These are phyloP conservation scores for Gonium pectorale DNA, from an alignment of 139 green algal species.

Conservation along the genomic window DNA sequence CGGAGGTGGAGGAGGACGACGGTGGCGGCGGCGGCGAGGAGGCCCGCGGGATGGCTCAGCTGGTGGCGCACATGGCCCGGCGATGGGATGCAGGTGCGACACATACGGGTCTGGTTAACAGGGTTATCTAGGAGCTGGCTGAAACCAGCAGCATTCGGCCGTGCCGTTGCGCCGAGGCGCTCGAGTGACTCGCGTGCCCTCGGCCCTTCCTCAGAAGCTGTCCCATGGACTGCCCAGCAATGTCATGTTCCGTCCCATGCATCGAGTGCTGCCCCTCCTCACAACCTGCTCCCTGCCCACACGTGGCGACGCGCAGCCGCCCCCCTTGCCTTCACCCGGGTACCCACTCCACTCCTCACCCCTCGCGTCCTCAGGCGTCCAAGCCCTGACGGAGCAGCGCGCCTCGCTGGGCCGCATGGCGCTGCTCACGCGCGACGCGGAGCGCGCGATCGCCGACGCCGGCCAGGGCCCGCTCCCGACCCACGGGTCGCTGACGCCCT, in stretches of 20 bases:
- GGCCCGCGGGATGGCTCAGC: slow-evolving; percentile 3
- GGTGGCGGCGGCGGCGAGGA: background rate
- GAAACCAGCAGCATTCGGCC: too few species aligned
- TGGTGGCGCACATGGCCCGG: slow-evolving; percentile 32
- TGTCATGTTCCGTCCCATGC: too few species aligned
- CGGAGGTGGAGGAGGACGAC: background rate
- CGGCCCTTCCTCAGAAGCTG: too few species aligned
- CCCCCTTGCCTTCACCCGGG: too few species aligned
- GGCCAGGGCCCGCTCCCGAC: background rate
- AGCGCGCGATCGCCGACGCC: background rate
- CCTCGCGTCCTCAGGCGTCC: background rate
- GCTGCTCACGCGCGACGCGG: slow-evolving; percentile 2
- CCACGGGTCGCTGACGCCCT: background rate
- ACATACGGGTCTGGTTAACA: background rate
- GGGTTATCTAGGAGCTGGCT: background rate
- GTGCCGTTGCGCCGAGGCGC: too few species aligned
- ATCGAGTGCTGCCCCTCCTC: too few species aligned
- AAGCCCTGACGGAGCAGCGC: slow-evolving; percentile 1
- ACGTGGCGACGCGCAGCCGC: too few species aligned
- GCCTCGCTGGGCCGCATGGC: slow-evolving; percentile 18
- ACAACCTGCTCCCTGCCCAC: too few species aligned
- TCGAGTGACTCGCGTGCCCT: too few species aligned
- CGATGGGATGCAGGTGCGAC: slow-evolving; percentile 31
- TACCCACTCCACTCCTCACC: background rate
- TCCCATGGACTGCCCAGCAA: too few species aligned